These are phyloP conservation scores for Iris pallida DNA, from an alignment of 116 monocot genomes.

Conservation along the genomic window DNA sequence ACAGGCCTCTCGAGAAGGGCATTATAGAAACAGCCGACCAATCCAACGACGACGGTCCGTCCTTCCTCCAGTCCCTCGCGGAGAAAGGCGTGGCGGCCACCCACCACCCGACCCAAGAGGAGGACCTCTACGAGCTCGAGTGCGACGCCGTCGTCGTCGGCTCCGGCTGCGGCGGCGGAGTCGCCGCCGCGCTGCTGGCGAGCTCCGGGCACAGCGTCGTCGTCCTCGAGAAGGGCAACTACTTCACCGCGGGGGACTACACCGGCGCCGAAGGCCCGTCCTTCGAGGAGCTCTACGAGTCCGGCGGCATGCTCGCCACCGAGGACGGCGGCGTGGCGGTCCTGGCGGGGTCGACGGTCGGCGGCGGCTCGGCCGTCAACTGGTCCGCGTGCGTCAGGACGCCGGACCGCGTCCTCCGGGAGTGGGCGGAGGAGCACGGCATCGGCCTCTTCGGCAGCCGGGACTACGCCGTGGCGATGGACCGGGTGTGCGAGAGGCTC, in stretches of 20 bases:
- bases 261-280: constrained; percentile 59
- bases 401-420: constrained; percentile 47
- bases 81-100: neutral
- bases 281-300: constrained; percentile 64
- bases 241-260: constrained; percentile 71
- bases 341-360: constrained; percentile 68
- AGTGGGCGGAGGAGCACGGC: constrained; percentile 58
- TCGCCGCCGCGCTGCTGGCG: constrained; percentile 75
- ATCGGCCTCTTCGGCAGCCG: constrained; percentile 41
- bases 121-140: constrained; percentile 28
- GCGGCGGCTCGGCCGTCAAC: constrained; percentile 89
- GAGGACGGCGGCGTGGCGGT: constrained; percentile 57
- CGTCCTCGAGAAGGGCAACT: constrained; percentile 85
- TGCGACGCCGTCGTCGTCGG: constrained; percentile 82
- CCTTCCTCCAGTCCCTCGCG: neutral
- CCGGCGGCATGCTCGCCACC: constrained; percentile 49
- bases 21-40: neutral
- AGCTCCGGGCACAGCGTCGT: constrained; percentile 63
- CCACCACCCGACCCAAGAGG: neutral
- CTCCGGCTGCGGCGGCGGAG: constrained; percentile 90
- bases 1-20: neutral
- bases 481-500: constrained; percentile 62
- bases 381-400: constrained; percentile 89
- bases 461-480: constrained; percentile 61
- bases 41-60: neutral